Conservation (phyloP, 306 rosid species). For the Mimosa pudica region DNA sequence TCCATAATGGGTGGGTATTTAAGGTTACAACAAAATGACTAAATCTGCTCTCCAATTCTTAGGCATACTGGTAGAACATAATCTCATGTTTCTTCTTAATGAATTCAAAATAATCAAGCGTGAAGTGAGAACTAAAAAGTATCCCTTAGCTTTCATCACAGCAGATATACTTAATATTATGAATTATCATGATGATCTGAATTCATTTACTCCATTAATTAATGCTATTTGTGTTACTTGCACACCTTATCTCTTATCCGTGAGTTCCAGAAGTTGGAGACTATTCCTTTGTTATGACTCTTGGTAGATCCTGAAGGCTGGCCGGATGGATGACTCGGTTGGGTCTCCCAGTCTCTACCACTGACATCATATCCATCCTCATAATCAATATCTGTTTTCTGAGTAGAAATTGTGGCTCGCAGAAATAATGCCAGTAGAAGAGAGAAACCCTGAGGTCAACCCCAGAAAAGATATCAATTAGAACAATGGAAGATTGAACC, state of each 20-base stretch:
- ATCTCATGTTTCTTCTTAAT: background rate
- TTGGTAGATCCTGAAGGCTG: slow-evolving; percentile 65
- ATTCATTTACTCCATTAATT: background rate
- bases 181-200: background rate
- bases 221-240: background rate
- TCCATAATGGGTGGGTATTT: background rate
- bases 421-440: slow-evolving; percentile 69
- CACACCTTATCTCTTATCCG: slow-evolving; percentile 88
- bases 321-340: slow-evolving; percentile 57
- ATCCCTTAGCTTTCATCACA: background rate
- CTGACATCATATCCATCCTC: slow-evolving; percentile 58
- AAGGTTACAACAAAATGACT: background rate
- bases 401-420: slow-evolving; percentile 70
- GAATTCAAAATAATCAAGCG: background rate
- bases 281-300: slow-evolving; percentile 52
- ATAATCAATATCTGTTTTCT: slow-evolving; percentile 47
- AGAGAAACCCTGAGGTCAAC: slow-evolving; percentile 64
- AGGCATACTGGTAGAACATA: background rate
- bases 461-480: slow-evolving; percentile 35
- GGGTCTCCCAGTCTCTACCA: slow-evolving; percentile 71
- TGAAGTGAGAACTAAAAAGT: background rate
- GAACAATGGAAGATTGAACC: slow-evolving; percentile 14
- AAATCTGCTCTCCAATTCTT: background rate
- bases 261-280: slow-evolving; percentile 80
- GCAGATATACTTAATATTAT: background rate